Evolutionary conservation across 495 filamentous ascomycete genomes (phyloP).

Genomic region (Tuber aestivum): DNA sequence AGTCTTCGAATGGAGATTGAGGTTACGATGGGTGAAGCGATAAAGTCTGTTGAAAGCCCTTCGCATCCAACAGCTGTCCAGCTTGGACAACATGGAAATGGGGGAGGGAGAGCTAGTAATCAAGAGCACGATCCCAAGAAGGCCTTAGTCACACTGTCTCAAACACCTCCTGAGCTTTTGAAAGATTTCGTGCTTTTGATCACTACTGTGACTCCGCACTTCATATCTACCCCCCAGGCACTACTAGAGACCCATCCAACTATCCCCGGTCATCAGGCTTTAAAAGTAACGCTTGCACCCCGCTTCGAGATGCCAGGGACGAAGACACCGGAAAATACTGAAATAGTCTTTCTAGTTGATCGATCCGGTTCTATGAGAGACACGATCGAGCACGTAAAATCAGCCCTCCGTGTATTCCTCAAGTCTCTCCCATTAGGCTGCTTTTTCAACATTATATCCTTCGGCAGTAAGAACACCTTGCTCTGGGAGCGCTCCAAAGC

Average conservation of each 20-base stretch:
- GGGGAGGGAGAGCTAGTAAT: slow-evolving; percentile 39
- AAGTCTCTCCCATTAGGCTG: slow-evolving; percentile 62
- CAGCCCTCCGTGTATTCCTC: slow-evolving; percentile 58
- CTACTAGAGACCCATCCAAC: slow-evolving; percentile 59
- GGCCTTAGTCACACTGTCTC: slow-evolving; percentile 56
- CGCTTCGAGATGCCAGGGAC: slow-evolving; percentile 53
- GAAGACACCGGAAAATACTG: slow-evolving; percentile 44
- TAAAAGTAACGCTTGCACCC: slow-evolving; percentile 63
- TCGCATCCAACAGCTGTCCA: slow-evolving; percentile 59
- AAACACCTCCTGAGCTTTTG: slow-evolving; percentile 48
- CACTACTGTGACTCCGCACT: slow-evolving; percentile 46
- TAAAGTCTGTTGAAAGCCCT: slow-evolving; percentile 57
- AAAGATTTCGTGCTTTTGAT: slow-evolving; percentile 53
- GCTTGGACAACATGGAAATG: slow-evolving; percentile 48
- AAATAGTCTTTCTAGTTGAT: slow-evolving; percentile 66
- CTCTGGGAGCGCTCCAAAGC: slow-evolving; percentile 55
- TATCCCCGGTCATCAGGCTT: slow-evolving; percentile 55
- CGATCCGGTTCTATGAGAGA: slow-evolving; percentile 59
- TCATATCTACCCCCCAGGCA: slow-evolving; percentile 53
- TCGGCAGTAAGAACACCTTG: slow-evolving; percentile 51
- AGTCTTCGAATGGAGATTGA: slow-evolving; percentile 58
- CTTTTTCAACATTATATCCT: slow-evolving; percentile 70
- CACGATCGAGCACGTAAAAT: slow-evolving; percentile 52
- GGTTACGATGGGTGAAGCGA: slow-evolving; percentile 53
- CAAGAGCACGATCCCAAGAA: slow-evolving; percentile 49